Percentiles rank a stretch among this genome's conserved stretches.
phyloP scores from a whole-genome alignment of 2,329 filamentous ascomycete species.

The Aspergillus proliferans region DNA sequence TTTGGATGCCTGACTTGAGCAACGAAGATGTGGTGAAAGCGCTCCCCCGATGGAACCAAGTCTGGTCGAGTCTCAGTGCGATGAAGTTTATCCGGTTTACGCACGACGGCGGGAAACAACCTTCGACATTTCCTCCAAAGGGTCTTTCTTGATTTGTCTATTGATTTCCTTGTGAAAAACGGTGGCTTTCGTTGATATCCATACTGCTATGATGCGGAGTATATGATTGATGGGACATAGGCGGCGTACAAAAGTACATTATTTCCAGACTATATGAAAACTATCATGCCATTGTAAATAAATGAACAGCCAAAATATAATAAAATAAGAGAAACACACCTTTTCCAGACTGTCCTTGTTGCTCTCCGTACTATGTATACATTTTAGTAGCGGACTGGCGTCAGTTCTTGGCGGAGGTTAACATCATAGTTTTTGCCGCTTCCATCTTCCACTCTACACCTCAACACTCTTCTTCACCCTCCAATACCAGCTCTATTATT shows the following conservation, averaged over 20 bases:
- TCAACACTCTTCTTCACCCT: conserved; percentile 1
- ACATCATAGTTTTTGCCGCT: conserved; percentile 22
- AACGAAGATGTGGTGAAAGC: conserved; percentile 58
- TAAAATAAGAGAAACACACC: background rate
- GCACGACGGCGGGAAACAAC: conserved; percentile 56
- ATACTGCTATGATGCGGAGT: background rate
- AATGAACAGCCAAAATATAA: background rate
- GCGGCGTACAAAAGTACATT: background rate
- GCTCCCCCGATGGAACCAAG: conserved; percentile 70
- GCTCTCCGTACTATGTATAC: background rate
- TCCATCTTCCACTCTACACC: conserved; percentile 1
- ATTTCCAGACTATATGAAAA: background rate
- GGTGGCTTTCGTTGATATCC: conserved; percentile 14
- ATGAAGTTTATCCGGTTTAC: conserved; percentile 72
- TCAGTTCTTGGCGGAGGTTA: conserved; percentile 19
- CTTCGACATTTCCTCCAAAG: conserved; percentile 74
- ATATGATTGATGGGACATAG: conserved; percentile 4
- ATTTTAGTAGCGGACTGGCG: background rate
- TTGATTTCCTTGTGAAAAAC: conserved; percentile 13
- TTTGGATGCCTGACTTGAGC: conserved; percentile 71
- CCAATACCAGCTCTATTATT: background rate
- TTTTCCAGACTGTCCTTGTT: background rate
- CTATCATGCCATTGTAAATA: background rate
- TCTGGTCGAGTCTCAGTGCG: conserved; percentile 72
- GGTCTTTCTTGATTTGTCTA: conserved; percentile 39